Base-by-base conservation (phyloP, 495 filamentous ascomycete genomes). In the Cetradonia linearis region DNA sequence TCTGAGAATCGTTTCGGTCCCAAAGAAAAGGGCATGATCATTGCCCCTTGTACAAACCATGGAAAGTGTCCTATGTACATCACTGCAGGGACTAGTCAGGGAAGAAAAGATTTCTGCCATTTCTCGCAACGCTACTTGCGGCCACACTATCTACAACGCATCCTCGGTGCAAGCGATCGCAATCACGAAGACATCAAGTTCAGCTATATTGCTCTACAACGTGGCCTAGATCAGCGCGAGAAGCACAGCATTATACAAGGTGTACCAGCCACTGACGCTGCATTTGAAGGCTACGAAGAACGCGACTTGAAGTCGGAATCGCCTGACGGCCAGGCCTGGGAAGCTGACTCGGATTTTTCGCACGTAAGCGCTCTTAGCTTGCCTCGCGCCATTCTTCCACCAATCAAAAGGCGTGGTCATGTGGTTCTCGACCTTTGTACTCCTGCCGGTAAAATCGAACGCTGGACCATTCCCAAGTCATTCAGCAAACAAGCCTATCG, bases 21-120 rank as follows among this genome's bases (percentile, higher is more conserved):
- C 28, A 87, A 87, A 63, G 89, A 93, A 63, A 71, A 78, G 1
- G 93, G 91, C 63, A 91, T 91, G 84, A 96, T 98, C 65, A 79
- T 98, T 62, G 93, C 94, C 1, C 93, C 93, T 0, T 98, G 93
- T 71, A 98, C 93, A 1, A 96, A 91, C 72, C 94, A 97, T 70
- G 73, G 70, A 2, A 81, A 80, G 58, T 98, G 93, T 66, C 93
- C 93, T 0, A 91, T 98, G 85, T 96, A 94, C 67, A 75, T 80
- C 37, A 74, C 74, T 0, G 78, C 84, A 1, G 90, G 91, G 0
- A 74, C 83, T 28, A 78, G 77, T 52, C 73, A 74, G 42, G 86
- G 87, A 25, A 82, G 93, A 64, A 88, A 85, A 65, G 93, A 98
- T 66, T 94, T 84, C 67, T 98, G 93, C 70, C 87, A 88, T 70